These are phyloP conservation scores for Abrus precatorius DNA, from an alignment of 306 rosid genomes.

Conservation along the genomic window DNA sequence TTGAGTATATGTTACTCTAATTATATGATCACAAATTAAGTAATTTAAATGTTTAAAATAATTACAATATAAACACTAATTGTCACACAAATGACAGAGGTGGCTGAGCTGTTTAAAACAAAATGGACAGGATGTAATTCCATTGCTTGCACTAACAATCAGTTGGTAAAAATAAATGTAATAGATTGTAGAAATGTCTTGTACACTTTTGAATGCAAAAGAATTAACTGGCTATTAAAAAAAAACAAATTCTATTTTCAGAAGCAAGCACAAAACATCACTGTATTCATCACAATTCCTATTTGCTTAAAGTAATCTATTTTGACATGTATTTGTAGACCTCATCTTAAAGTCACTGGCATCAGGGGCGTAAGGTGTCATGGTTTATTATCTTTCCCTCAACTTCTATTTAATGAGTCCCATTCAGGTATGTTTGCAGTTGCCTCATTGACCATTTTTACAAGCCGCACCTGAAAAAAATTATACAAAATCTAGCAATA, in stretches of 20 bases:
- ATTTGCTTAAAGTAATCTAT: constrained; percentile 41
- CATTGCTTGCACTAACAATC: constrained; percentile 27
- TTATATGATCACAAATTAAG: too few relatives aligned
- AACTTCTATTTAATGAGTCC: constrained; percentile 59
- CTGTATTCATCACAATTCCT: constrained; percentile 48
- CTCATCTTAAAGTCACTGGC: constrained; percentile 33
- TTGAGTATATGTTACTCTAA: too few relatives aligned
- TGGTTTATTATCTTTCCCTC: constrained; percentile 39
- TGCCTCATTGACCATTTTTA: constrained; percentile 87
- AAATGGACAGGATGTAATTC: neutral
- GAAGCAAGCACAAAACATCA: constrained; percentile 38
- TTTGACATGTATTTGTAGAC: constrained; percentile 44
- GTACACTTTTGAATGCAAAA: constrained; percentile 51
- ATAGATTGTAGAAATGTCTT: constrained; percentile 9
- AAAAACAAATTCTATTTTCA: constrained; percentile 32
- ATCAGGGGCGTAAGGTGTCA: neutral
- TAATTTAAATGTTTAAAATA: too few relatives aligned
- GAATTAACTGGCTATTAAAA: constrained; percentile 40
- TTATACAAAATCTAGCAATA: constrained; percentile 22
- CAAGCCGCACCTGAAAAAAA: constrained; percentile 72
- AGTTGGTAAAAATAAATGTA: constrained; percentile 30
- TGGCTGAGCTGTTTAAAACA: neutral
- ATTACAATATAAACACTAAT: too few relatives aligned
- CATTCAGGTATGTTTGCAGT: constrained; percentile 76
- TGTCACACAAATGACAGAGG: too few relatives aligned